Base-by-base conservation (phyloP, 495 filamentous ascomycete species). In the Daldinia loculata region DNA sequence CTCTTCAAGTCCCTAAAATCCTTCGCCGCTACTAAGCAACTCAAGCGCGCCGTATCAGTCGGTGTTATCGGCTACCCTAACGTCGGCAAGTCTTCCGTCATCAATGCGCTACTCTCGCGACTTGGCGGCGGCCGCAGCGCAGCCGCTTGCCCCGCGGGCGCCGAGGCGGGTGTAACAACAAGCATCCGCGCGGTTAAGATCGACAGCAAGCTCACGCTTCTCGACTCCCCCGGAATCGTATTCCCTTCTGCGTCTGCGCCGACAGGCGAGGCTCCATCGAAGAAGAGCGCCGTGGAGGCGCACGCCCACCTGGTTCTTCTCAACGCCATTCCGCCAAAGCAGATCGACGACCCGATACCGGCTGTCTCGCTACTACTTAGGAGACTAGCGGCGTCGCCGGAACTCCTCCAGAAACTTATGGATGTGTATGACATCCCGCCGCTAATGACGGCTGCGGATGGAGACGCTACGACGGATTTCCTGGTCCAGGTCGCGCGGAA, bases 61-160 rank as follows among this genome's bases (percentile, higher is more conserved):
- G 95, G 95, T 70, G 91, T 98, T 52, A 94, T 98, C 75, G 95
- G 95, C 45, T 97, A 97, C 81, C 95, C 95, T 66, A 98, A 98
- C 80, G 95, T 97, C 67, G 95, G 95, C 78, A 98, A 98, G 81
- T 97, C 93, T 15, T 97, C 93, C 52, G 92, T 98, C 68, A 97
- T 98, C 86, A 98, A 98, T 78, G 91, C 93, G 8, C 89, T 98
- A 38, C 91, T 91, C 4, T 89, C 92, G 34, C 90, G 93, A 51
- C 82, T 97, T 34, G 91, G 92, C 68, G 91, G 92, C 67, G 88
- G 90, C 64, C 79, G 74, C 74, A 83, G 85, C 41, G 78, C 78
- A 38, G 86, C 87, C 22, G 92, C 93, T 32, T 97, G 93, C 78
- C 94, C 95, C 0, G 90, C 91, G 1, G 95, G 95, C 27, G 94